Conservation (phyloP, 495 filamentous ascomycete species). For the Penicillium simplicissimum region DNA sequence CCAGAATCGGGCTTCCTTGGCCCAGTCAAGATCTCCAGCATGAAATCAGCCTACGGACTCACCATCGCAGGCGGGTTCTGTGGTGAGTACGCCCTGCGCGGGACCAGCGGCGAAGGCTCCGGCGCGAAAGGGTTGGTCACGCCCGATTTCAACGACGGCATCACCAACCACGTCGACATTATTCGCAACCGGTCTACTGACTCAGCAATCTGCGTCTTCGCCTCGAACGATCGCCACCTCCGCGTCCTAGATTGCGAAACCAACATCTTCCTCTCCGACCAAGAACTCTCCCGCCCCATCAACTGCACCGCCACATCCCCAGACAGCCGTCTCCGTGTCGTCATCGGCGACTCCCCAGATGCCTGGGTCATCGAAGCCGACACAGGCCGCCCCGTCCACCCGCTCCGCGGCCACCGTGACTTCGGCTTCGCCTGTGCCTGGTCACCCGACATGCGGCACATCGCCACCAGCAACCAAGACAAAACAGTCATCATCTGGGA, state of each 20-base stretch:
- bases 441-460: slow-evolving; percentile 83
- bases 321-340: slow-evolving; percentile 74
- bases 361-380: slow-evolving; percentile 66
- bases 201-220: slow-evolving; percentile 70
- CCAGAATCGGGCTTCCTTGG: slow-evolving; percentile 41
- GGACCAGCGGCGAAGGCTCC: slow-evolving; percentile 56
- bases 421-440: slow-evolving; percentile 90
- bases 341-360: slow-evolving; percentile 67
- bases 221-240: slow-evolving; percentile 78
- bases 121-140: slow-evolving; percentile 58
- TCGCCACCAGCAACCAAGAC: slow-evolving; percentile 92
- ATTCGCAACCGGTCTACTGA: slow-evolving; percentile 59
- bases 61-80: slow-evolving; percentile 78
- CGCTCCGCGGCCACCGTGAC: slow-evolving; percentile 71
- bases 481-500: slow-evolving; percentile 84
- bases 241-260: slow-evolving; percentile 73
- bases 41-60: slow-evolving; percentile 65
- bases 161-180: slow-evolving; percentile 85
- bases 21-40: slow-evolving; percentile 64
- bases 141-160: slow-evolving; percentile 56
- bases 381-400: slow-evolving; percentile 54
- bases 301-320: slow-evolving; percentile 86
- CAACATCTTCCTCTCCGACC: slow-evolving; percentile 61
- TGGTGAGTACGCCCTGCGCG: slow-evolving; percentile 76
- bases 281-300: slow-evolving; percentile 65